Percentiles rank a stretch among this genome's conserved stretches.
phyloP scores from a whole-genome alignment of 2,329 filamentous ascomycete species.

The Stromatinia cepivora region DNA sequence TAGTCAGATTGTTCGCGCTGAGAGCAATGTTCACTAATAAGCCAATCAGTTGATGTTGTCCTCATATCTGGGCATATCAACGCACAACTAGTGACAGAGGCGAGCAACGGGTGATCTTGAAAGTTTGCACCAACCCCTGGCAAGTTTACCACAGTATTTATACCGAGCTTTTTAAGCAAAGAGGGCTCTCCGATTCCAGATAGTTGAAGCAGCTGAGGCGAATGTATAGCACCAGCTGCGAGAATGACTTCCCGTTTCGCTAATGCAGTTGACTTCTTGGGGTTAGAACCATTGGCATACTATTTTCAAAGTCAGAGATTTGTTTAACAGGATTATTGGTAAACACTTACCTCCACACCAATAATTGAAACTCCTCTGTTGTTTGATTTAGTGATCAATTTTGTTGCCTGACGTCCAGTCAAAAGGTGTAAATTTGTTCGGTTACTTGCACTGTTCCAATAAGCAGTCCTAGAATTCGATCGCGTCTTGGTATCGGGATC shows the following conservation, averaged over 20 bases:
- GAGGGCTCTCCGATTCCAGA: conserved; percentile 50
- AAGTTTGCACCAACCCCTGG: conserved; percentile 55
- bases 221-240: conserved; percentile 52
- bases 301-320: not conserved
- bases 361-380: not conserved
- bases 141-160: conserved; percentile 46
- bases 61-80: not conserved
- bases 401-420: conserved; percentile 15
- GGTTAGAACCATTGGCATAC: conserved; percentile 30
- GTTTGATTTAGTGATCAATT: conserved; percentile 9
- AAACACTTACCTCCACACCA: conserved; percentile 17
- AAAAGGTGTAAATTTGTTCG: conserved; percentile 21
- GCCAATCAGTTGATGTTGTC: not conserved
- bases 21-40: conserved; percentile 5
- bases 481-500: conserved; percentile 18
- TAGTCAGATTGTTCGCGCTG: conserved; percentile 11
- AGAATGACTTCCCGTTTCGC: conserved; percentile 49
- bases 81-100: conserved; percentile 20
- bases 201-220: conserved; percentile 53
- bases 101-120: conserved; percentile 45
- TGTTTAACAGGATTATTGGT: not conserved
- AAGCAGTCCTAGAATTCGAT: conserved; percentile 20
- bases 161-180: conserved; percentile 48
- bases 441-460: conserved; percentile 18
- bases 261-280: conserved; percentile 33